These are phyloP conservation scores for Dimocarpus longan DNA, from an alignment of 345 rosid species.

Conservation along the genomic window DNA sequence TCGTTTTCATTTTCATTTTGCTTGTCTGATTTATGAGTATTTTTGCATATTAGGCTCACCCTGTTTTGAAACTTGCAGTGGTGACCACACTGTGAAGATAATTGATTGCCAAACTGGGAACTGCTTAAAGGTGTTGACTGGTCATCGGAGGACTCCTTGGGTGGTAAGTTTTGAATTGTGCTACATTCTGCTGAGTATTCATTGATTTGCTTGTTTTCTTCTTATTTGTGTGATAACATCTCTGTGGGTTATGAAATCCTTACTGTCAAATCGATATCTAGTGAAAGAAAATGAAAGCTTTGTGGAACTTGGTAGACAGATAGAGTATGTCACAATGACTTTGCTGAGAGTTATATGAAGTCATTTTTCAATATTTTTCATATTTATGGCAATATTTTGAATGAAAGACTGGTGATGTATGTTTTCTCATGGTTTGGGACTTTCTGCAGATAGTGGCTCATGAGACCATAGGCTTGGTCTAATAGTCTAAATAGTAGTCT, in stretches of 20 bases:
- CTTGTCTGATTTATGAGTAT: slow-evolving; percentile 5
- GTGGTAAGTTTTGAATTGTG: slow-evolving; percentile 66
- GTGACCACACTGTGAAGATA: slow-evolving; percentile 95
- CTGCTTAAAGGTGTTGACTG: slow-evolving; percentile 88
- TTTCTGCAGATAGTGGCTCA: not conserved
- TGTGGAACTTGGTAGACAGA: not conserved
- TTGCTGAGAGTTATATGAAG: not conserved
- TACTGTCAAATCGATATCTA: not conserved
- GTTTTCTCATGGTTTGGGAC: not conserved
- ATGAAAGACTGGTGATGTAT: not conserved
- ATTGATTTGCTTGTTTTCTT: not conserved
- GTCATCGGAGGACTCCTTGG: slow-evolving; percentile 99
- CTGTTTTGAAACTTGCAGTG: slow-evolving; percentile 47
- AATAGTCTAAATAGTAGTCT: not conserved
- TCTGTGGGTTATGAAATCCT: not conserved
- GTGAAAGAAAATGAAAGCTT: not conserved
- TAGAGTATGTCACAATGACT: not conserved
- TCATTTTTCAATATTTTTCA: not conserved
- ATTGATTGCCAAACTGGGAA: slow-evolving; percentile 88
- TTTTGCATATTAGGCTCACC: slow-evolving; percentile 22
- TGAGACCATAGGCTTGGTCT: not conserved
- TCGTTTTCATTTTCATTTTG: not conserved
- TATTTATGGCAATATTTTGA: not conserved
- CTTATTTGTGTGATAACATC: not conserved
- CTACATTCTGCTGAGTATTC: not conserved